Percentiles rank a stretch among this genome's conserved stretches.
Evolutionary conservation across 805 yeast genomes (phyloP).

Genomic region (Candida dendrica): DNA sequence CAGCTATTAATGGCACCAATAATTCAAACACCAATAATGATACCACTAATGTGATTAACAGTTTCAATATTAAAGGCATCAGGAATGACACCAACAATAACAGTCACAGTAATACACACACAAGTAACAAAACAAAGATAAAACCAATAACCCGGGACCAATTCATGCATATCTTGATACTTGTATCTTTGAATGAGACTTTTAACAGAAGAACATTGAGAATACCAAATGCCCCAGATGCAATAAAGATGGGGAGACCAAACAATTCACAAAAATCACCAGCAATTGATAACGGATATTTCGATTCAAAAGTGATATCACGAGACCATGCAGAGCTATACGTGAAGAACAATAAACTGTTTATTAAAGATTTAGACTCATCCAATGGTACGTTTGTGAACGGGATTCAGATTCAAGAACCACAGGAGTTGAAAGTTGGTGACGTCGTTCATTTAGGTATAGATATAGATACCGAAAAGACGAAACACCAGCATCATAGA

Average conservation of each 20-base stretch:
- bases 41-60: not conserved
- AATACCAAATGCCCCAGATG: slow-evolving; percentile 77
- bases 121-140: not conserved
- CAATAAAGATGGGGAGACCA: slow-evolving; percentile 85
- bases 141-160: slow-evolving; percentile 9
- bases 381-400: slow-evolving; percentile 94
- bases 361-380: slow-evolving; percentile 78
- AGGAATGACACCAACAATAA: no score
- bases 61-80: not conserved
- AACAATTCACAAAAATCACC: slow-evolving; percentile 51
- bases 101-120: not conserved
- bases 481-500: slow-evolving; percentile 56
- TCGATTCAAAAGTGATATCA: slow-evolving; percentile 87
- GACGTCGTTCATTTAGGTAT: slow-evolving; percentile 93
- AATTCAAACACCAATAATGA: not conserved
- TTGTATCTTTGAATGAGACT: slow-evolving; percentile 73
- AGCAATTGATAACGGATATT: slow-evolving; percentile 75
- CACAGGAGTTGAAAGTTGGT: slow-evolving; percentile 62
- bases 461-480: slow-evolving; percentile 56
- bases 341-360: slow-evolving; percentile 68
- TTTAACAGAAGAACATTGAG: slow-evolving; percentile 72
- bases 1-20: not conserved
- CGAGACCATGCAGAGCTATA: slow-evolving; percentile 91
- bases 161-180: slow-evolving; percentile 54
- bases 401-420: slow-evolving; percentile 52